A percentile compares a stretch with the other conserved stretches of the same genome.
Conservation (phyloP, 1,284 basidiomycete genomes). For the Pisolithus thermaeus region DNA sequence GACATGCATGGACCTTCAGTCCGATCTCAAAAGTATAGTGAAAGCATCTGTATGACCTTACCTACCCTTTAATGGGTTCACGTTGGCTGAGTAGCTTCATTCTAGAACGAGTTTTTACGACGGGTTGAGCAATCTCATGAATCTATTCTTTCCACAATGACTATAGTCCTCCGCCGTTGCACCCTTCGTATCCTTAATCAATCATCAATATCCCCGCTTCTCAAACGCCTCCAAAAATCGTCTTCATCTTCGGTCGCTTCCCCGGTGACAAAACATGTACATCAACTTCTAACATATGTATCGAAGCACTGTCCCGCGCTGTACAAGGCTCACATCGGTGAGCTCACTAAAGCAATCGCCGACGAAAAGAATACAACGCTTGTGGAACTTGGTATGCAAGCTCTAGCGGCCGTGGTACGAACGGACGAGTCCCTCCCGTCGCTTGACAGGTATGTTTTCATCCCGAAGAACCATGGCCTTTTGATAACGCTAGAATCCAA, state of each 20-base stretch:
- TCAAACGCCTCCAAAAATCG: conserved; percentile 58
- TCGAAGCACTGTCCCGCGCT: conserved; percentile 76
- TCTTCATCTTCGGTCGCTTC: conserved; percentile 24
- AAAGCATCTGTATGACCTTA: conserved; percentile 62
- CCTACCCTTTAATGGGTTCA: conserved; percentile 4
- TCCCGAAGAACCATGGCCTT: conserved; percentile 3
- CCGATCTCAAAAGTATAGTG: conserved; percentile 74
- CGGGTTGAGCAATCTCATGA: conserved; percentile 70
- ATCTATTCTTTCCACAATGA: conserved; percentile 63
- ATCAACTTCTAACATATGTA: conserved; percentile 52
- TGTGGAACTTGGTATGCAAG: conserved; percentile 70
- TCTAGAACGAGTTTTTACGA: conserved; percentile 69
- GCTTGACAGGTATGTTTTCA: conserved; percentile 26
- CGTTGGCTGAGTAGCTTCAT: not conserved
- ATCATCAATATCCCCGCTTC: conserved; percentile 77
- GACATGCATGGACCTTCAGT: conserved; percentile 77
- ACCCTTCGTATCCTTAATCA: conserved; percentile 77
- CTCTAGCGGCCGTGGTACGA: conserved; percentile 62
- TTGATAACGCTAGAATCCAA: not conserved
- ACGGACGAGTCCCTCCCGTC: conserved; percentile 53
- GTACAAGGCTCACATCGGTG: conserved; percentile 68
- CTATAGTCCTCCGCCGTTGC: conserved; percentile 65
- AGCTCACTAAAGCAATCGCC: conserved; percentile 66
- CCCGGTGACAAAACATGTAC: conserved; percentile 35
- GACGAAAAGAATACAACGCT: conserved; percentile 56